phyloP scores from a whole-genome alignment of 495 filamentous ascomycete species.

The Neurospora sp. region DNA sequence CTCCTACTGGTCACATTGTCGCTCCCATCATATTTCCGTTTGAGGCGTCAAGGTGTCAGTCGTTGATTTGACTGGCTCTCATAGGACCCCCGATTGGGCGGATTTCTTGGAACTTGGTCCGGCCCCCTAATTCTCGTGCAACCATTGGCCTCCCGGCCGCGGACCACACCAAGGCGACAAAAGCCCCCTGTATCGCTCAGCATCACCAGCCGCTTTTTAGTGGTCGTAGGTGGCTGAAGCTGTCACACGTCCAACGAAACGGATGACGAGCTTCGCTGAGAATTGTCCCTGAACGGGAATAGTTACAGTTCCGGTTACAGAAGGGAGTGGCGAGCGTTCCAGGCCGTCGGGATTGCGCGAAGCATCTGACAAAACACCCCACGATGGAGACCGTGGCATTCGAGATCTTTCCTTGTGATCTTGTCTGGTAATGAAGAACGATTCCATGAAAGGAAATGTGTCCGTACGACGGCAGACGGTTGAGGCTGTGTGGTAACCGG shows the following conservation, averaged over 20 bases:
- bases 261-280: neutral
- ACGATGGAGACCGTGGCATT: neutral
- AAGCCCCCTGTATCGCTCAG: neutral
- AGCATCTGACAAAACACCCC: neutral
- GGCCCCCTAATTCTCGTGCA: neutral
- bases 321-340: neutral
- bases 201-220: neutral
- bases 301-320: neutral
- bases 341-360: neutral
- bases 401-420: neutral
- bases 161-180: neutral
- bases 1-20: neutral
- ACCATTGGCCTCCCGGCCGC: neutral
- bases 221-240: neutral
- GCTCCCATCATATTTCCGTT: neutral
- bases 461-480: neutral
- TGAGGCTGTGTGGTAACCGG: neutral
- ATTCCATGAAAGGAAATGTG: too few species aligned
- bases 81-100: neutral
- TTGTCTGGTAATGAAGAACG: too few species aligned
- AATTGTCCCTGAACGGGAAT: neutral
- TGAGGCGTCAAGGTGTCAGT: neutral
- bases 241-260: neutral
- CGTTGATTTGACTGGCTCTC: neutral
- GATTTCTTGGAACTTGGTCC: neutral